These are phyloP conservation scores for Schizothecium vesticola DNA, from an alignment of 495 filamentous ascomycete genomes.

Conservation along the genomic window DNA sequence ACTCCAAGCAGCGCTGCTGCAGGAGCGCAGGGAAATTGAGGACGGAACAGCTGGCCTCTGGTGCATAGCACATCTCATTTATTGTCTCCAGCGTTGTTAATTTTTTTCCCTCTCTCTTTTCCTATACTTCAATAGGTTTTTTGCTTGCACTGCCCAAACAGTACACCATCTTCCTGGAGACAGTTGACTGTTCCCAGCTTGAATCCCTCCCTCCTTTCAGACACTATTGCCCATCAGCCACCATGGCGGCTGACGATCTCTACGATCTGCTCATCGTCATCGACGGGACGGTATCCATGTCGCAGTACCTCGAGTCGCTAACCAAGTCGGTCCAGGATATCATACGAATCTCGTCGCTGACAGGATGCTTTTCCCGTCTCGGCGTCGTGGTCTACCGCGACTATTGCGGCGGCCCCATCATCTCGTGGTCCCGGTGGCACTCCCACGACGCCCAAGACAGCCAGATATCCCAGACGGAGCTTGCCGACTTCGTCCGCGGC, in stretches of 20 bases:
- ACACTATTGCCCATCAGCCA: background rate
- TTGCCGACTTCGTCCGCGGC: conserved; percentile 16
- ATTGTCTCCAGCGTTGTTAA: too few species aligned
- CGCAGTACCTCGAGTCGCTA: conserved; percentile 32
- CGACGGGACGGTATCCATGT: conserved; percentile 44
- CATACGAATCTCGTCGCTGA: conserved; percentile 40
- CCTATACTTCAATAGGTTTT: too few species aligned
- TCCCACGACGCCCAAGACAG: conserved; percentile 2
- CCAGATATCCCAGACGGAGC: conserved; percentile 10
- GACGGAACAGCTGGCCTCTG: too few species aligned
- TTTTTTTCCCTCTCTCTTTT: too few species aligned
- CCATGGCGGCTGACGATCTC: conserved; percentile 10
- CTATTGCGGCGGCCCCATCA: conserved; percentile 29
- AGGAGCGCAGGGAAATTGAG: too few species aligned
- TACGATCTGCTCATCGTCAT: conserved; percentile 38
- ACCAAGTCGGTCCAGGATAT: conserved; percentile 39
- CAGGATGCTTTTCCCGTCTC: conserved; percentile 40
- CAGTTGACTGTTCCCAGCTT: background rate
- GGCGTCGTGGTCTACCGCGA: conserved; percentile 44
- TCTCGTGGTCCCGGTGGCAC: conserved; percentile 42
- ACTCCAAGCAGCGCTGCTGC: too few species aligned
- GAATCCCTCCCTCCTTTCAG: background rate
- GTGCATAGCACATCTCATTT: too few species aligned
- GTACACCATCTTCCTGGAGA: too few species aligned
- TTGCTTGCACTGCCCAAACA: too few species aligned